A percentile compares a stretch with the other conserved stretches of the same genome.
phyloP scores from a whole-genome alignment of 352 stramenopile genomes.

The Phytophthora sansomeana region DNA sequence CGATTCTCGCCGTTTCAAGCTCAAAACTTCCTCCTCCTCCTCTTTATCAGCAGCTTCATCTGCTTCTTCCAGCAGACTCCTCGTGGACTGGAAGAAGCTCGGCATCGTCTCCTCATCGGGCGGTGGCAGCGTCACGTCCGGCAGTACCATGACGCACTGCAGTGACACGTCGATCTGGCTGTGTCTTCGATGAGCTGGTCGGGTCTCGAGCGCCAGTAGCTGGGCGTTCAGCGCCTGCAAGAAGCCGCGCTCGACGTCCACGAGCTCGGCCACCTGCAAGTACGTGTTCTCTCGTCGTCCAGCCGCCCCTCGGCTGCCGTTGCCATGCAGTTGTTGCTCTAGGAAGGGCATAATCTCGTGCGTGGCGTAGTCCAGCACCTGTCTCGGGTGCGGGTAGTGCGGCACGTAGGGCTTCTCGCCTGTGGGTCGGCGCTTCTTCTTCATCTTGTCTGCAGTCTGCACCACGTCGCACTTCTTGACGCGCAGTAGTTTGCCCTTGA shows the following conservation, averaged over 20 bases:
- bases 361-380: conserved; percentile 80
- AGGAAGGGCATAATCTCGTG: conserved; percentile 79
- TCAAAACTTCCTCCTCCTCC: conserved; percentile 22
- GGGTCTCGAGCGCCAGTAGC: conserved; percentile 59
- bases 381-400: conserved; percentile 70
- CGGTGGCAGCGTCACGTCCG: conserved; percentile 76
- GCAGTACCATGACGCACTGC: conserved; percentile 80
- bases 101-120: conserved; percentile 55
- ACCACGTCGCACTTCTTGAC: conserved; percentile 86
- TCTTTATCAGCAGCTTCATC: conserved; percentile 22
- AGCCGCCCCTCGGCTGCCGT: too few species aligned
- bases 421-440: conserved; percentile 38
- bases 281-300: conserved; percentile 43
- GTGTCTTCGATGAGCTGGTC: conserved; percentile 65
- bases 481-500: conserved; percentile 81
- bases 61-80: conserved; percentile 37
- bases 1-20: conserved; percentile 27
- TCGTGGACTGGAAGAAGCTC: conserved; percentile 54
- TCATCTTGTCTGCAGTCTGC: conserved; percentile 15
- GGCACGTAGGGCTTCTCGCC: conserved; percentile 50
- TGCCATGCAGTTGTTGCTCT: conserved; percentile 47
- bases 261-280: conserved; percentile 74
- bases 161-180: conserved; percentile 81
- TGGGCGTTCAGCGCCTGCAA: conserved; percentile 71
- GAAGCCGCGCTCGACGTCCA: conserved; percentile 70